Evolutionary conservation across 1,139 yeast genomes (phyloP).

Genomic region (Pichia sp.): DNA sequence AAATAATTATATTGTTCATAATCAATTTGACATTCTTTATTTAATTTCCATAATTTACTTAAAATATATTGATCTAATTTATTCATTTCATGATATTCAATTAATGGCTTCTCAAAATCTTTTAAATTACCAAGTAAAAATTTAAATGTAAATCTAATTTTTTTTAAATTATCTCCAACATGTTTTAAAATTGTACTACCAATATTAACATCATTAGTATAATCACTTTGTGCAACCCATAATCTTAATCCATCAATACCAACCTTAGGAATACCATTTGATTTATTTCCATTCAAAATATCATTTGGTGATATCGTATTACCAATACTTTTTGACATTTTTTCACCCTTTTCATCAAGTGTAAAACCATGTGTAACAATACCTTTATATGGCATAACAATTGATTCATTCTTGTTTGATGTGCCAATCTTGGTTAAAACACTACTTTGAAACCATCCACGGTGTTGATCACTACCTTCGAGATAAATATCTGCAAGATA

Average conservation of each 20-base stretch:
- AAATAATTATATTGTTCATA: conserved; percentile 62
- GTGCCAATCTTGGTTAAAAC: conserved; percentile 66
- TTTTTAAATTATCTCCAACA: conserved; percentile 75
- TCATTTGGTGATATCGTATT: conserved; percentile 67
- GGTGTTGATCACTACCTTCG: conserved; percentile 95
- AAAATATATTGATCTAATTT: conserved; percentile 63
- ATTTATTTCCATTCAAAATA: conserved; percentile 60
- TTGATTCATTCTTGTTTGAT: conserved; percentile 26
- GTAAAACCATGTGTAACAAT: conserved; percentile 92
- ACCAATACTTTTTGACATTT: conserved; percentile 93
- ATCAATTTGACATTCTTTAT: conserved; percentile 35
- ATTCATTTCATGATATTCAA: conserved; percentile 37
- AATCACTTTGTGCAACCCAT: conserved; percentile 88
- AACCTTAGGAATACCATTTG: conserved; percentile 52
- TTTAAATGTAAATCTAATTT: conserved; percentile 73
- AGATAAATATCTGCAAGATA: conserved; percentile 70
- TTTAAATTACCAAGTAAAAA: conserved; percentile 73
- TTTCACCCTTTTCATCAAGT: conserved; percentile 74
- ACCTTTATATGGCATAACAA: conserved; percentile 62
- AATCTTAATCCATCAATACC: conserved; percentile 90
- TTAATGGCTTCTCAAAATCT: conserved; percentile 26
- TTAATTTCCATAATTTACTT: conserved; percentile 47
- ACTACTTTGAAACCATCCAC: conserved; percentile 99
- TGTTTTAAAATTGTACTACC: conserved; percentile 68
- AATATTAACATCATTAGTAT: conserved; percentile 69